Base-by-base conservation (phyloP, 192 early-diverging fungal genomes). In the Coemansia sp. region DNA sequence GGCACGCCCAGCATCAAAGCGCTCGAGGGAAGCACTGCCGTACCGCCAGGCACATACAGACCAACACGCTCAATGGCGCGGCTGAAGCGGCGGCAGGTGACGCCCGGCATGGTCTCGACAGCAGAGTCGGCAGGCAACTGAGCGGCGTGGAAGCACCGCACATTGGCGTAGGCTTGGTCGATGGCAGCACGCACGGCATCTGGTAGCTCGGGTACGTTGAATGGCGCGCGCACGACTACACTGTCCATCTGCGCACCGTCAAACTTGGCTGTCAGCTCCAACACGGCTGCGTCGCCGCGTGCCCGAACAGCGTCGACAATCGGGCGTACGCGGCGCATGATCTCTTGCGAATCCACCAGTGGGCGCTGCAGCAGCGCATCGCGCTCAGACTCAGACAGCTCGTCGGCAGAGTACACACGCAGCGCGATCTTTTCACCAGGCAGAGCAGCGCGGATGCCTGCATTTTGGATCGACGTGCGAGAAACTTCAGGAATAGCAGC, bases 61-160 rank as follows among this genome's bases (percentile, higher is more conserved):
- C 98, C 98, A 72, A 99, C 97, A 20, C 89, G 85, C 79, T 98
- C 96, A 76, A 99, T 99, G 10, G 98, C 94, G 20, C 97, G 88
- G 55, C 89, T 89, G 85, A 97, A 97, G 40, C 98, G 90, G 54
- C 92, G 89, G 85, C 98, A 99, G n/a, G 85, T 84, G 24, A 99
- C 94, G 40, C 98, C 98, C 13, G 96, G 96, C 95, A 97, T 98
- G 6, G 98, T 99, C 80, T 98, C 96, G 10, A 99, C 96, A 18
- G 87, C 80, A 47, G 87, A 88, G 33, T 86, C 82, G 40, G 83
- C 85, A 18, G 78, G 86, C 67, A 97, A 82, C 80, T 99, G 98
- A 13, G 98, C 96, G 13, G 87, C 87, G 76, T 99, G 98, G 90
- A 99, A 99, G 66, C 86, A 88, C 62, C 88, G 81, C 71, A 99